Conservation (phyloP, 257 asterid genomes). For the Nicotiana attenuata region DNA sequence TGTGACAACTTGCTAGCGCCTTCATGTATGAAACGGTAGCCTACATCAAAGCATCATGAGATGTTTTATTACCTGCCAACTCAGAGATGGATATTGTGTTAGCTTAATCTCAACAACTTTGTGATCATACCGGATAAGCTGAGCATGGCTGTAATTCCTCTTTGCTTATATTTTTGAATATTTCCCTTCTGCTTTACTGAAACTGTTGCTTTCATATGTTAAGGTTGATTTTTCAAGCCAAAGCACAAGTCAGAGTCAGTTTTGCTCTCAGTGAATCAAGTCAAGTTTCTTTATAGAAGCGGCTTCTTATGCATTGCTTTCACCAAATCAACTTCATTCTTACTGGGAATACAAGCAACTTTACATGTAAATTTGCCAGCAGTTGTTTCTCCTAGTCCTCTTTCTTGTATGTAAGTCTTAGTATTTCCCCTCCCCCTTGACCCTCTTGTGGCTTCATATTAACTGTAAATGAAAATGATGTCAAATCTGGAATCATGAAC, state of each 20-base stretch:
- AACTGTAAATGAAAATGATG: background rate
- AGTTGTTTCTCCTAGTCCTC: background rate
- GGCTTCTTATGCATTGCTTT: background rate
- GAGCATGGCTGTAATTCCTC: background rate
- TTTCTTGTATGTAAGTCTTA: background rate
- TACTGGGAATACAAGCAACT: background rate
- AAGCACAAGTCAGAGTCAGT: background rate
- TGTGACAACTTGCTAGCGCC: background rate
- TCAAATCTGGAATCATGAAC: background rate
- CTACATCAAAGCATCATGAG: background rate
- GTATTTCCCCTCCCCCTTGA: background rate
- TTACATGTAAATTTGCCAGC: background rate
- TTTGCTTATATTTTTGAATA: background rate
- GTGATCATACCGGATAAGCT: background rate
- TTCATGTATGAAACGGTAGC: background rate
- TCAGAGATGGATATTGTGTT: background rate
- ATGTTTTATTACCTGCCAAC: background rate
- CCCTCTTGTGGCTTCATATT: background rate
- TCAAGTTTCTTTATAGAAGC: background rate
- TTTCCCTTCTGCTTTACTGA: background rate
- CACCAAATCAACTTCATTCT: background rate
- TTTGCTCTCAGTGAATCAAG: slow-evolving; percentile 5
- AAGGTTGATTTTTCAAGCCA: slow-evolving; percentile 7
- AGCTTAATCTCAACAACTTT: background rate
- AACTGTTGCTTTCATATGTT: background rate